Evolutionary conservation across 2,329 filamentous ascomycete genomes (phyloP).

Genomic region (Zymoseptoria crescenta): DNA sequence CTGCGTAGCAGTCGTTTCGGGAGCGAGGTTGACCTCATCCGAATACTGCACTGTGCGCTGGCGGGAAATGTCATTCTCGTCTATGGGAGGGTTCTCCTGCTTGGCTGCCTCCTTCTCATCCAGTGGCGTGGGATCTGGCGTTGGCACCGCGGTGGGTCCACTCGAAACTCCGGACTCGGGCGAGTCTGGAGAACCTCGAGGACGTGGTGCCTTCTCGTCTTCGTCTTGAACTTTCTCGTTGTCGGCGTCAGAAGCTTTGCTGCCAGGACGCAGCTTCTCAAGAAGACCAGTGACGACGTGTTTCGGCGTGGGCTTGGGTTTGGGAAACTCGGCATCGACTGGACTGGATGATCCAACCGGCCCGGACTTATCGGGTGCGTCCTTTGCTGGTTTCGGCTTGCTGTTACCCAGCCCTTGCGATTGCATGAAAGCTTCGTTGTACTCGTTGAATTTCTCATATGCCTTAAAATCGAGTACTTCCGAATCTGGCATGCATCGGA

Average conservation of each 20-base stretch:
- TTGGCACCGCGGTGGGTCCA: conserved; percentile 24
- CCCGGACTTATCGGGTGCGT: conserved; percentile 42
- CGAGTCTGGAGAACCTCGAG: conserved; percentile 15
- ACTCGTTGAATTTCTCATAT: conserved; percentile 76
- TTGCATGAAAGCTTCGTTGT: conserved; percentile 68
- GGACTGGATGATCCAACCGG: conserved; percentile 37
- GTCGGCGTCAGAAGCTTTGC: conserved; percentile 19
- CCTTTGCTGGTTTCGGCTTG: conserved; percentile 42
- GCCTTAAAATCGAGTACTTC: conserved; percentile 90
- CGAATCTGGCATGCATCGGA: conserved; percentile 93
- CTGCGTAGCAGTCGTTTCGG: conserved; percentile 26
- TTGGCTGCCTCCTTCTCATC: conserved; percentile 22
- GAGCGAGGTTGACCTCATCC: conserved; percentile 17
- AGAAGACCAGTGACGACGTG: conserved; percentile 26
- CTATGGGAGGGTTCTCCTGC: conserved; percentile 6
- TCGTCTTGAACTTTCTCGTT: conserved; percentile 15
- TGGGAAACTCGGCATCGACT: conserved; percentile 3
- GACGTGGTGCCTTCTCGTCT: conserved; percentile 19
- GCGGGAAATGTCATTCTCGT: conserved; percentile 30
- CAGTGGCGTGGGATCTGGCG: conserved; percentile 18
- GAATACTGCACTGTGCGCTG: conserved; percentile 29
- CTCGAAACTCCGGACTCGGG: conserved; percentile 18
- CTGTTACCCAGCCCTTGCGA: conserved; percentile 49
- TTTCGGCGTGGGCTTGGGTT: conserved; percentile 9
- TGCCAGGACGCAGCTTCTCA: conserved; percentile 27